Evolutionary conservation across 2,329 filamentous ascomycete genomes (phyloP).

Genomic region (Beauveria sp.): DNA sequence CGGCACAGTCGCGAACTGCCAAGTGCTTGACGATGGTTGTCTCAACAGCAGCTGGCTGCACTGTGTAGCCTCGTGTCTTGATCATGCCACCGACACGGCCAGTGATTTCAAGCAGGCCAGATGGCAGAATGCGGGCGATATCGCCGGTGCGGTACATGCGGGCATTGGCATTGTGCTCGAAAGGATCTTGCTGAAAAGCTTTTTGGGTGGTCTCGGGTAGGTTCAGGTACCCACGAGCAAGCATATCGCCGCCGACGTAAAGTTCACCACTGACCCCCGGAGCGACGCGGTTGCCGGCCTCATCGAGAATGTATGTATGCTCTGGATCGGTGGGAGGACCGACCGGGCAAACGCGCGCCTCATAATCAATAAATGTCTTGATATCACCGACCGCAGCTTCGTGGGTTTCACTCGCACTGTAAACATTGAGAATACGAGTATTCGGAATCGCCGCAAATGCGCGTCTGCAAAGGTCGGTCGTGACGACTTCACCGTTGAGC

Average conservation of each 20-base stretch:
- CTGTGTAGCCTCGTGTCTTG: constrained; percentile 71
- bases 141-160: constrained; percentile 73
- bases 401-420: constrained; percentile 76
- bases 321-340: constrained; percentile 61
- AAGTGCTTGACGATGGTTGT: constrained; percentile 62
- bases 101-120: constrained; percentile 65
- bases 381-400: constrained; percentile 75
- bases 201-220: constrained; percentile 69
- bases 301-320: constrained; percentile 66
- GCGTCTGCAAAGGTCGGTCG: constrained; percentile 64
- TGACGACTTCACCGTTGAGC: constrained; percentile 79
- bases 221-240: constrained; percentile 73
- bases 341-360: constrained; percentile 63
- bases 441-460: constrained; percentile 61
- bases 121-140: constrained; percentile 57
- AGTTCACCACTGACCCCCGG: constrained; percentile 62
- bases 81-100: constrained; percentile 74
- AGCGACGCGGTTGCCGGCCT: constrained; percentile 56
- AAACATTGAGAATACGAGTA: constrained; percentile 66
- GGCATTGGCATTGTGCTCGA: constrained; percentile 48
- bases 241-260: constrained; percentile 64
- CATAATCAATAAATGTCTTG: constrained; percentile 54
- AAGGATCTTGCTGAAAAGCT: constrained; percentile 61
- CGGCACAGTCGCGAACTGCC: constrained; percentile 63
- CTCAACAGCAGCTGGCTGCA: constrained; percentile 70